Conservation (phyloP, 306 rosid genomes). For the Glycine latifolia region DNA sequence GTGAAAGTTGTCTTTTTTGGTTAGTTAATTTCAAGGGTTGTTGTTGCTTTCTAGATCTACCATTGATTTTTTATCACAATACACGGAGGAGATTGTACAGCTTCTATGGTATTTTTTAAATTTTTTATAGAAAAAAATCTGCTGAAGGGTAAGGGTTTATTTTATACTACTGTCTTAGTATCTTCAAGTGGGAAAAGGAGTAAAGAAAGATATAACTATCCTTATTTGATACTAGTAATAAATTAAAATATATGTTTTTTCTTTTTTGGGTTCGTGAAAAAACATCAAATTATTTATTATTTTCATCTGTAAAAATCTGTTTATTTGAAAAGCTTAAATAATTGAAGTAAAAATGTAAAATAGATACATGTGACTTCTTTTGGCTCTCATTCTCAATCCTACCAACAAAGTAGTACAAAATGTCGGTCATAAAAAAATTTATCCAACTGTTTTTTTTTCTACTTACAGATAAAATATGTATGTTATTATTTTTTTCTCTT, state of each 20-base stretch:
- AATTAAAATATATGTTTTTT: background rate
- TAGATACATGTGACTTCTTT: background rate
- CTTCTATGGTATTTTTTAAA: background rate
- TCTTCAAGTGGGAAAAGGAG: background rate
- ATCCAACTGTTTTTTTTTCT: background rate
- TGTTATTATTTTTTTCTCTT: background rate
- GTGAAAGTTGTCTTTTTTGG: slow-evolving; percentile 5
- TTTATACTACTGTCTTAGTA: background rate
- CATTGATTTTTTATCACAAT: slow-evolving; percentile 34
- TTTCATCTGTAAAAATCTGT: background rate
- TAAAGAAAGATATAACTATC: background rate
- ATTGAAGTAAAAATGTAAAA: background rate
- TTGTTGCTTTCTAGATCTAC: slow-evolving; percentile 52
- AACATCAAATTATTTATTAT: background rate
- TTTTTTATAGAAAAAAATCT: background rate
- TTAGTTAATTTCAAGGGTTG: slow-evolving; percentile 5
- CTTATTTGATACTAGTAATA: background rate
- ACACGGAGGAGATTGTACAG: background rate
- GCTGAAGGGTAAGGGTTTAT: background rate
- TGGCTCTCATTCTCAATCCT: background rate
- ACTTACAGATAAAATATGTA: background rate
- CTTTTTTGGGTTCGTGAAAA: background rate
- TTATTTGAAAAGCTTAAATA: background rate
- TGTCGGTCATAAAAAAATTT: background rate
- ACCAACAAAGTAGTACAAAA: background rate